Base-by-base conservation (phyloP, 148 eudicot species). In the Rhododendron kiyosumense region DNA sequence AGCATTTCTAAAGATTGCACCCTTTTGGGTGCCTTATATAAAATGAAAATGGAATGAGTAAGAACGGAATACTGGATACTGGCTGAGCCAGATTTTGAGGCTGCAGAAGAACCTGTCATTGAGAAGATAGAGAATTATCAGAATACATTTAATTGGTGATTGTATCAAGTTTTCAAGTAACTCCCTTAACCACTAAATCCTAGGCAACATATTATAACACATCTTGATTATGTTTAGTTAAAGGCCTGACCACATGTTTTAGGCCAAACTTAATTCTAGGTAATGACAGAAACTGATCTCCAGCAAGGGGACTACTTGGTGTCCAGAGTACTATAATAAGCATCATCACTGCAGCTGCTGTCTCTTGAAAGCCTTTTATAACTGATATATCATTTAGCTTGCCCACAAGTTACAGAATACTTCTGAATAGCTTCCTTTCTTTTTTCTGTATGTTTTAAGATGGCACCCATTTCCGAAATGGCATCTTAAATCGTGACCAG, bases 91-190 rank as follows among this genome's bases (percentile, higher is more conserved):
- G 46, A 75, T 75, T 71, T 75, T 18, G 46, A 75, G 79, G 46
- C 11, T 17, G 79, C n/a, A 36, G 79, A 75, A 75, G 76, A 75
- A 75, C 79, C 45, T 36, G 79, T 17, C 79, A 75, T 75, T 75
- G 36, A 36, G 46, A 75, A 75, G 79, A 36, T 75, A 34, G 46
- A 75, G 79, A 75, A 75, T 36, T 18, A 18, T 75, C 24, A 75
- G 79, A 75, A 34, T 18, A 73, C 46, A 74, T 34, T 74, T 74
- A 74, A 15, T 34, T 36, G 79, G 45, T 38, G 24, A 75, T 75
- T 38, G 46, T 36, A 75, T 17, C 46, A 75, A 34, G 46, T 75
- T 34, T 36, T 36, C 48, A 75, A 75, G 24, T 5, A 36, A 75
- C 17, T 75, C n/a, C 46, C 79, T 18, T 20, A 38, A 36, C 38